A percentile compares a stretch with the other conserved stretches of the same genome.
Conservation (phyloP, 805 yeast genomes). For the Saccharomycopsis babjevae region DNA sequence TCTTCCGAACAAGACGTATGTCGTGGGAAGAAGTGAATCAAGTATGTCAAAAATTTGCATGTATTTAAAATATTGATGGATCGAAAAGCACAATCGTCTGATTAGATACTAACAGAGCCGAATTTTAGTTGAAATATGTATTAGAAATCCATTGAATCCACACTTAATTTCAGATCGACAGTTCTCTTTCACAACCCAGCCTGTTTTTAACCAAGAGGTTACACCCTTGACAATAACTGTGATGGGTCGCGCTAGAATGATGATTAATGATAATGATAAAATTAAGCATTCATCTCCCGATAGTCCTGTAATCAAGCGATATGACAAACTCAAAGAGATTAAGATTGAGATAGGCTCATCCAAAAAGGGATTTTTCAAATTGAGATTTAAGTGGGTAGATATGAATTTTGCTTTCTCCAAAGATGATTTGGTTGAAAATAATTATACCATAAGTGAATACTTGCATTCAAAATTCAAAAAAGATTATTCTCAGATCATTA, state of each 20-base stretch:
- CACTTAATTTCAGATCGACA: background rate
- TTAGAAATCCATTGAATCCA: background rate
- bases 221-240: slow-evolving; percentile 1
- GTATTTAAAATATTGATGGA: background rate
- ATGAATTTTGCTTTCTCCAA: slow-evolving; percentile 4
- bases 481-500: background rate
- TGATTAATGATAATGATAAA: background rate
- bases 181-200: background rate
- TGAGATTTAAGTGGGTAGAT: slow-evolving; percentile 1
- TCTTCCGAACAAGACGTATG: slow-evolving; percentile 8
- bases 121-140: slow-evolving; percentile 1
- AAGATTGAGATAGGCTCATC: slow-evolving; percentile 1
- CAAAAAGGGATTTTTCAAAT: slow-evolving; percentile 1
- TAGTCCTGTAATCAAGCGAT: background rate
- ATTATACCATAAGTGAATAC: background rate
- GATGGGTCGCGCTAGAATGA: slow-evolving; percentile 2
- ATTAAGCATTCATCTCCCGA: background rate
- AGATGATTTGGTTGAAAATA: slow-evolving; percentile 1
- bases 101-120: background rate
- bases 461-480: background rate
- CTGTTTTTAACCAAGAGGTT: background rate
- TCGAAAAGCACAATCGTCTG: background rate
- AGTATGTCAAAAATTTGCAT: slow-evolving; percentile 1
- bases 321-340: background rate
- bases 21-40: slow-evolving; percentile 6